Conservation (phyloP, 23 red algal genomes). For the Chondrus crispus region DNA sequence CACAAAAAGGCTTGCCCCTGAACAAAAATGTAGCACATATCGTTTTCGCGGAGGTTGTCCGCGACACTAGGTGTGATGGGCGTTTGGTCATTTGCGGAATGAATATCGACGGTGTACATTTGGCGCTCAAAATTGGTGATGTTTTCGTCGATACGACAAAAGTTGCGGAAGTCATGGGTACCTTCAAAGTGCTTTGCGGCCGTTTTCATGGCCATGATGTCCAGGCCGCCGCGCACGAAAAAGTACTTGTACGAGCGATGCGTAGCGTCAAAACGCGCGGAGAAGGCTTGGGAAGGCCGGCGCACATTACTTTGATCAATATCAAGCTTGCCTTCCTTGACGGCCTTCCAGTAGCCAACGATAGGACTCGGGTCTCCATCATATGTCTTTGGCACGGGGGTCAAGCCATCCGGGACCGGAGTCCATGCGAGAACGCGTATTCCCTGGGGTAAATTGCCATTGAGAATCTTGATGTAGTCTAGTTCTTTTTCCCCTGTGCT, state of each 20-base stretch:
- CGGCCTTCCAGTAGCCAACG: constrained; percentile 38
- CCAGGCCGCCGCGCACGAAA: constrained; percentile 50
- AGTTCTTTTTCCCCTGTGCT: constrained; percentile 45
- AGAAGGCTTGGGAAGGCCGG: constrained; percentile 57
- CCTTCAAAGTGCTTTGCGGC: constrained; percentile 78
- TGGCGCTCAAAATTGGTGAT: constrained; percentile 65
- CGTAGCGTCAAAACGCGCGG: constrained; percentile 81
- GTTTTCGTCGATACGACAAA: constrained; percentile 91
- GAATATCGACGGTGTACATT: constrained; percentile 61
- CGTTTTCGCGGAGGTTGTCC: not conserved
- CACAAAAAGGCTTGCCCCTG: constrained; percentile 95
- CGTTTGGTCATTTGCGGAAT: constrained; percentile 20
- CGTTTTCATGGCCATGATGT: constrained; percentile 70
- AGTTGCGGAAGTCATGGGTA: constrained; percentile 94
- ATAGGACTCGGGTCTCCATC: constrained; percentile 20
- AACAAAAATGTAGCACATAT: constrained; percentile 63
- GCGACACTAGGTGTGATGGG: not conserved
- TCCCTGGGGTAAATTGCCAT: constrained; percentile 62
- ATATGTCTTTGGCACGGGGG: not conserved
- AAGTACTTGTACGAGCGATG: constrained; percentile 92
- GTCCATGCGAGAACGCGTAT: constrained; percentile 85
- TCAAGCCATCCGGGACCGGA: constrained; percentile 46
- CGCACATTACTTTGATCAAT: not conserved
- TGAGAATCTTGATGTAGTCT: constrained; percentile 90
- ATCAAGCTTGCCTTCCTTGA: not conserved